Evolutionary conservation across 257 asterid genomes (phyloP).

Genomic region (Rauvolfia tetraphylla): DNA sequence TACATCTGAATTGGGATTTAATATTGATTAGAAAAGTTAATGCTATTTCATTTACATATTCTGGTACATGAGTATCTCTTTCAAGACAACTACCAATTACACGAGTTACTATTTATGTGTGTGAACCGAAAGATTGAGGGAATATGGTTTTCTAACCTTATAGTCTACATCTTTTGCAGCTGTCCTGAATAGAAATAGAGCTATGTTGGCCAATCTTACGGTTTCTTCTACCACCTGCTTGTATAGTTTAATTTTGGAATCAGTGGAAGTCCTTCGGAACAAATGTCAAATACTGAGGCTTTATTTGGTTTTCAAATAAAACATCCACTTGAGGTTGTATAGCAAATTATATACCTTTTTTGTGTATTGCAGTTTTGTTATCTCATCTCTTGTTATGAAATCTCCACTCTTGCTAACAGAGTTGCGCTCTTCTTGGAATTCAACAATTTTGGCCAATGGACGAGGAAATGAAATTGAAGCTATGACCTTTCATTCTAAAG

Average conservation of each 20-base stretch:
- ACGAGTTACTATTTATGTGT: neutral
- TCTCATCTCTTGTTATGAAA: slow-evolving; percentile 42
- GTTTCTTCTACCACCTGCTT: slow-evolving; percentile 56
- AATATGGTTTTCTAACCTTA: slow-evolving; percentile 28
- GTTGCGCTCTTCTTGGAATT: slow-evolving; percentile 47
- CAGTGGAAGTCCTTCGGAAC: neutral
- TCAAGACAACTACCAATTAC: neutral
- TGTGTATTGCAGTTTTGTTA: slow-evolving; percentile 37
- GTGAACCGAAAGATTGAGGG: neutral
- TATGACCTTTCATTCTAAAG: neutral
- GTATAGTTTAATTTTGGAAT: neutral
- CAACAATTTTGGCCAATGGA: neutral
- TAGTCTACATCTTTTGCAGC: slow-evolving; percentile 46
- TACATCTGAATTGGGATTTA: no score
- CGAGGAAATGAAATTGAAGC: neutral
- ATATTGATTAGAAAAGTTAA: no score
- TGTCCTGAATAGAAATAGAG: slow-evolving; percentile 37
- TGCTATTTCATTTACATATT: no score
- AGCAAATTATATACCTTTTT: slow-evolving; percentile 30
- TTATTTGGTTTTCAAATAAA: neutral
- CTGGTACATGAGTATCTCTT: no score
- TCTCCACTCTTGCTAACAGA: slow-evolving; percentile 41
- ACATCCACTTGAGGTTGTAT: neutral
- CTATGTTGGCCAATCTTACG: slow-evolving; percentile 48
- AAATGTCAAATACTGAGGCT: neutral